Conservation (phyloP, 2,329 filamentous ascomycete genomes). For the Grosmannia clavigera region DNA sequence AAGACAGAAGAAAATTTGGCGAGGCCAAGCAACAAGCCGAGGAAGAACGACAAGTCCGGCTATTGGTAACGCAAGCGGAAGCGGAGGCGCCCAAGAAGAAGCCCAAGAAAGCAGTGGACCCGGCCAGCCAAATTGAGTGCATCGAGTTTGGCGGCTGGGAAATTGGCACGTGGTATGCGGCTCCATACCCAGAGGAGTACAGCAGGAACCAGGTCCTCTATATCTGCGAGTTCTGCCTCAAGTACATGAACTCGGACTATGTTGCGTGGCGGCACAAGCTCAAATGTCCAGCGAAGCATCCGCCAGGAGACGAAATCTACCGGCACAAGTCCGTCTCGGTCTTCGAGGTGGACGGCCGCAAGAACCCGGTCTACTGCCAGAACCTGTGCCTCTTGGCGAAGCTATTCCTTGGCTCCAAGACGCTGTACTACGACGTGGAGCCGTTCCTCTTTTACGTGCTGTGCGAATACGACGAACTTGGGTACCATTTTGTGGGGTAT, state of each 20-base stretch:
- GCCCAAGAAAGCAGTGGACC: slow-evolving; percentile 64
- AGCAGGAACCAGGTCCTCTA: slow-evolving; percentile 93
- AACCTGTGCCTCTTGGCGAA: slow-evolving; percentile 94
- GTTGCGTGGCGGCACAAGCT: slow-evolving; percentile 96
- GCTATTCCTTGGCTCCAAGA: slow-evolving; percentile 96
- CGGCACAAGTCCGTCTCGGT: slow-evolving; percentile 83
- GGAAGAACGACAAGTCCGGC: slow-evolving; percentile 71
- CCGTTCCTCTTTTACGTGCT: slow-evolving; percentile 96
- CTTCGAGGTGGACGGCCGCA: slow-evolving; percentile 93
- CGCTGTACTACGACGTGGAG: slow-evolving; percentile 94
- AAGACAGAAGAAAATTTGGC: slow-evolving; percentile 79
- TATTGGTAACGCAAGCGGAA: slow-evolving; percentile 50
- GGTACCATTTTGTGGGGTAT: slow-evolving; percentile 97
- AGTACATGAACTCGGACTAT: slow-evolving; percentile 99
- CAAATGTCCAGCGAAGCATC: slow-evolving; percentile 93
- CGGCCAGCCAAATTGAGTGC: slow-evolving; percentile 93
- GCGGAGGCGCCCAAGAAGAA: slow-evolving; percentile 51
- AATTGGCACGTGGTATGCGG: slow-evolving; percentile 98
- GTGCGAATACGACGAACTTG: slow-evolving; percentile 81
- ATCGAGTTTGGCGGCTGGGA: slow-evolving; percentile 97
- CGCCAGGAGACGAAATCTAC: slow-evolving; percentile 95
- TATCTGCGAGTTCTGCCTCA: slow-evolving; percentile 97
- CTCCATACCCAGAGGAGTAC: slow-evolving; percentile 96
- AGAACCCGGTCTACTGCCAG: slow-evolving; percentile 97
- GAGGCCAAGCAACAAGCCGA: slow-evolving; percentile 83